A percentile compares a stretch with the other conserved stretches of the same genome.
phyloP scores from a whole-genome alignment of 140 eudicot species.

The Anethum foeniculum region DNA sequence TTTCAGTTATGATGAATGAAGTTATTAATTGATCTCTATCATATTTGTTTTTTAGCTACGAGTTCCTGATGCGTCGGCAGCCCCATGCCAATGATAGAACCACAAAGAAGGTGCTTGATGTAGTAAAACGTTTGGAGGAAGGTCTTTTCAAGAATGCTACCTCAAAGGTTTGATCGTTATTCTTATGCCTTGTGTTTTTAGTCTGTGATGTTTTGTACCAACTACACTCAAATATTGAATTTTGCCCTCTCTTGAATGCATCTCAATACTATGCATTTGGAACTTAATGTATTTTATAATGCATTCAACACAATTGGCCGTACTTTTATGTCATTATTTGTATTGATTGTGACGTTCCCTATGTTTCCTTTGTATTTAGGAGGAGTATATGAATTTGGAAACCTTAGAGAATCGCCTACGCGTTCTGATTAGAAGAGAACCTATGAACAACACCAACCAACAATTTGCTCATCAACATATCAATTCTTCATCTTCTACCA shows the following conservation, averaged over 20 bases:
- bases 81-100: constrained; percentile 34
- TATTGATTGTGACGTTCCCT: background rate
- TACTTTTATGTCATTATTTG: background rate
- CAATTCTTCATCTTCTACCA: constrained; percentile 49
- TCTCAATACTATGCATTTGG: background rate
- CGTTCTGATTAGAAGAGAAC: constrained; percentile 32
- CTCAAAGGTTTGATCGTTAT: constrained; percentile 41
- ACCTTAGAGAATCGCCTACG: constrained; percentile 56
- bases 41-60: constrained; percentile 37
- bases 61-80: constrained; percentile 43
- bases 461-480: constrained; percentile 48
- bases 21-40: constrained; percentile 5
- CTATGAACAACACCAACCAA: constrained; percentile 38
- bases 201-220: background rate
- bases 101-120: constrained; percentile 36
- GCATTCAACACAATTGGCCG: background rate
- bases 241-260: background rate
- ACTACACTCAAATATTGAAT: background rate
- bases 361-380: constrained; percentile 32
- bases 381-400: constrained; percentile 52
- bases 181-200: background rate
- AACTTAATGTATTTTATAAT: background rate
- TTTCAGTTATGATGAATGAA: background rate
- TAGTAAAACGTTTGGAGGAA: constrained; percentile 75
- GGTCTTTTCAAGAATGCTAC: constrained; percentile 54